phyloP scores from a whole-genome alignment of 176 grass and related monocot genomes.

The Dendrocalamus sinicus region DNA sequence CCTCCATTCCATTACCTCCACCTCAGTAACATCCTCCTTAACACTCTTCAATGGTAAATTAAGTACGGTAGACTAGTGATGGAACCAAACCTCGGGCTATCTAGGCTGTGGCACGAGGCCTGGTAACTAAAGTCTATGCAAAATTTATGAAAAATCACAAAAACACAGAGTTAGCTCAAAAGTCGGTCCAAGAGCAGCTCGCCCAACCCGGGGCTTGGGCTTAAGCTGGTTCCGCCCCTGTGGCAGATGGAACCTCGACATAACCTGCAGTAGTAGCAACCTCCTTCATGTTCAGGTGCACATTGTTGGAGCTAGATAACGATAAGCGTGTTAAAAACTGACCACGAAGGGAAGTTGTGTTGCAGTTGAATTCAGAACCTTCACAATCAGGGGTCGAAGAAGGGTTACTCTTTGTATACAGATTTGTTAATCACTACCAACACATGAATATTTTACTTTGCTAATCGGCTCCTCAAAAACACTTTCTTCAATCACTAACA shows the following conservation, averaged over 20 bases:
- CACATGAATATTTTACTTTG: background rate
- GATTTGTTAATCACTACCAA: background rate
- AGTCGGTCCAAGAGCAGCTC: no score
- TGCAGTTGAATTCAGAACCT: conserved; percentile 26
- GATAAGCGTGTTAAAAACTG: conserved; percentile 16
- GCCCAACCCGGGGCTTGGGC: no score
- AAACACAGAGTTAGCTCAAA: no score
- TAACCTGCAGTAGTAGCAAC: background rate
- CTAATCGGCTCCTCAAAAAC: background rate
- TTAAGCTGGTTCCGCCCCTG: no score
- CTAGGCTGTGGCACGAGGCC: no score
- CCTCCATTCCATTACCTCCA: conserved; percentile 16
- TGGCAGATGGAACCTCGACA: background rate
- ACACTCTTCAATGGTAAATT: background rate
- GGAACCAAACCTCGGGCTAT: no score
- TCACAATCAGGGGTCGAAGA: conserved; percentile 26
- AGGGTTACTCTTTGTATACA: conserved; percentile 33
- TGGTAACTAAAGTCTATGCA: no score
- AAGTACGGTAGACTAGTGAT: background rate
- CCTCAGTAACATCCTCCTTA: conserved; percentile 25
- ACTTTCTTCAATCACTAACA: background rate
- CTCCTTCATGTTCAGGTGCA: background rate
- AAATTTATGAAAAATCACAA: no score
- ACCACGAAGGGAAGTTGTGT: conserved; percentile 24
- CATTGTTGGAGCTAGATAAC: background rate